A percentile compares a stretch with the other conserved stretches of the same genome.
phyloP scores from a whole-genome alignment of 2,329 filamentous ascomycete genomes.

The Orbilia quercus region DNA sequence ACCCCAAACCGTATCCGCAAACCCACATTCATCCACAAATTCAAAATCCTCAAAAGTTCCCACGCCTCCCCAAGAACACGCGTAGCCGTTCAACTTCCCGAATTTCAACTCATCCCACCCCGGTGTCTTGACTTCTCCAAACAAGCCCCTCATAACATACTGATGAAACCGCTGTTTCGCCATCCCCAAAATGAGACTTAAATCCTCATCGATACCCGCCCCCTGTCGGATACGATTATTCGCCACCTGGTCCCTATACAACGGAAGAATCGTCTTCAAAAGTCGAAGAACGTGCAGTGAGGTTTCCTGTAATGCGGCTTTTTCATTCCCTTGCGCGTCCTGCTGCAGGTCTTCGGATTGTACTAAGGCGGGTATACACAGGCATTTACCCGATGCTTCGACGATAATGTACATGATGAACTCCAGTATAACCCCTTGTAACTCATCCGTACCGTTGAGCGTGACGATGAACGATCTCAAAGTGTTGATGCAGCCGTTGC shows the following conservation, averaged over 20 bases:
- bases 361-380: slow-evolving; percentile 10
- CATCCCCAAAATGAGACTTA: slow-evolving; percentile 18
- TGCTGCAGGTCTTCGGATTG: not conserved
- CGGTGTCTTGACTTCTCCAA: slow-evolving; percentile 28
- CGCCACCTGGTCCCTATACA: slow-evolving; percentile 29
- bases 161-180: slow-evolving; percentile 39
- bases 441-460: slow-evolving; percentile 30
- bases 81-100: not conserved
- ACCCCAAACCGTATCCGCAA: slow-evolving; percentile 49
- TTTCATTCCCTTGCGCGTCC: slow-evolving; percentile 2
- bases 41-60: slow-evolving; percentile 28
- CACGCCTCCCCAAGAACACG: slow-evolving; percentile 35
- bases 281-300: slow-evolving; percentile 57
- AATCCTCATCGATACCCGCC: not conserved
- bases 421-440: slow-evolving; percentile 56
- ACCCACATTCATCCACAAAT: slow-evolving; percentile 43
- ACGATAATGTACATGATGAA: slow-evolving; percentile 55
- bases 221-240: slow-evolving; percentile 6
- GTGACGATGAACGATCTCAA: slow-evolving; percentile 49
- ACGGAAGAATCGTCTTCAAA: slow-evolving; percentile 51
- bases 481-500: slow-evolving; percentile 46
- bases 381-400: slow-evolving; percentile 53
- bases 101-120: slow-evolving; percentile 33
- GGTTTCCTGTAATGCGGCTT: slow-evolving; percentile 52
- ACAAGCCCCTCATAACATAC: slow-evolving; percentile 41